Conservation (phyloP, 768 basidiomycete genomes). For the Boletus sp. region DNA sequence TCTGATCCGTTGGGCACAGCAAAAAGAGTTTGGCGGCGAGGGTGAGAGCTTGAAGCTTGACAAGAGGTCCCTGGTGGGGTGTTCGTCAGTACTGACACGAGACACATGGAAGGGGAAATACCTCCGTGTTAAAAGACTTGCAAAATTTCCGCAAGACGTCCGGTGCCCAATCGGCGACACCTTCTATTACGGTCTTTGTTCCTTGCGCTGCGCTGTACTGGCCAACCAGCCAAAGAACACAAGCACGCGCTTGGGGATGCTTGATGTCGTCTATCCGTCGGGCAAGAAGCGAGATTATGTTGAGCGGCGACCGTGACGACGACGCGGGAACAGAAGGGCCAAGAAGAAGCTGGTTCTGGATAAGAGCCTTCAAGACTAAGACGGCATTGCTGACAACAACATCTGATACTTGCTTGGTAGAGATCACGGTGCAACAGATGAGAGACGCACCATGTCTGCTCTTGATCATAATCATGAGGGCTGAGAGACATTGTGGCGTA, state of each 20-base stretch:
- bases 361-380: slow-evolving; percentile 79
- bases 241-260: slow-evolving; percentile 80
- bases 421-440: not conserved
- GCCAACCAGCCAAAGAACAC: slow-evolving; percentile 90
- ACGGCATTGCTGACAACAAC: slow-evolving; percentile 77
- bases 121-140: slow-evolving; percentile 73
- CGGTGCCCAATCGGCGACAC: slow-evolving; percentile 77
- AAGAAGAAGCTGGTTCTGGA: slow-evolving; percentile 61
- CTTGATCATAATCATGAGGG: slow-evolving; percentile 78
- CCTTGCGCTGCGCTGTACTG: slow-evolving; percentile 64
- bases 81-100: not conserved
- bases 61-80: slow-evolving; percentile 47
- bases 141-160: slow-evolving; percentile 83
- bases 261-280: slow-evolving; percentile 74
- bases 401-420: slow-evolving; percentile 46
- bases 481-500: slow-evolving; percentile 66
- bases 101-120: slow-evolving; percentile 26
- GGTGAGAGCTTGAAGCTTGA: slow-evolving; percentile 82
- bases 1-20: slow-evolving; percentile 53
- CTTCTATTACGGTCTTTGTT: slow-evolving; percentile 42
- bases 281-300: slow-evolving; percentile 79
- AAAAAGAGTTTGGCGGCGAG: slow-evolving; percentile 85
- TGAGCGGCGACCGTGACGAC: slow-evolving; percentile 43
- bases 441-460: slow-evolving; percentile 61
- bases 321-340: slow-evolving; percentile 28